Conservation (phyloP, 768 basidiomycete species). For the Holtermanniella nyarrowii region DNA sequence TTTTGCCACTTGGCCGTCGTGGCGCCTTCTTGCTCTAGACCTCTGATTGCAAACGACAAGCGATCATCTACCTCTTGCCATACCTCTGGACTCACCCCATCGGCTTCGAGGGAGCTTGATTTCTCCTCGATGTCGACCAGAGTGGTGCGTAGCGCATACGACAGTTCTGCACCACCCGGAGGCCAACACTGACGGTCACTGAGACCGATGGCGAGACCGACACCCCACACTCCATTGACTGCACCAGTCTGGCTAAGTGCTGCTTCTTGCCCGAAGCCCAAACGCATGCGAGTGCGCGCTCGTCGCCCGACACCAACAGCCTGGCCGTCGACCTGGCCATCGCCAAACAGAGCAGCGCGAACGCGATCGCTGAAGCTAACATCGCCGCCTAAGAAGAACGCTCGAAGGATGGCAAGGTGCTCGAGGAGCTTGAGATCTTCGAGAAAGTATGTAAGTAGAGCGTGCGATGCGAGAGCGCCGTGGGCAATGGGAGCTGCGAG, state of each 20-base stretch:
- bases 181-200: conserved; percentile 72
- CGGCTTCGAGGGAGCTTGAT: background rate
- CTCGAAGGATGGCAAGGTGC: conserved; percentile 44
- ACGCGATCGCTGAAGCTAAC: conserved; percentile 57
- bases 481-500: conserved; percentile 56
- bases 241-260: too few relatives aligned
- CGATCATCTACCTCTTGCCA: conserved; percentile 39
- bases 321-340: conserved; percentile 45
- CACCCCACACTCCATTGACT: conserved; percentile 42
- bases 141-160: conserved; percentile 71
- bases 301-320: conserved; percentile 28
- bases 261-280: conserved; percentile 45
- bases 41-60: conserved; percentile 72
- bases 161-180: conserved; percentile 72
- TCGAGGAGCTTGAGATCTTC: conserved; percentile 66
- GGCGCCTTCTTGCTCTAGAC: conserved; percentile 49
- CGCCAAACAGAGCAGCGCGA: conserved; percentile 63
- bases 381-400: conserved; percentile 37
- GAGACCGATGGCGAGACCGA: conserved; percentile 65
- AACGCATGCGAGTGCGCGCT: conserved; percentile 29
- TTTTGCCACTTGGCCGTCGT: conserved; percentile 69
- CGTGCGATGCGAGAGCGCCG: conserved; percentile 36
- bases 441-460: conserved; percentile 57
- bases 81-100: conserved; percentile 19
- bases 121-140: conserved; percentile 66